A percentile compares a stretch with the other conserved stretches of the same genome.
Evolutionary conservation across 2,329 filamentous ascomycete species (phyloP).

Genomic region (Fusarium citri): DNA sequence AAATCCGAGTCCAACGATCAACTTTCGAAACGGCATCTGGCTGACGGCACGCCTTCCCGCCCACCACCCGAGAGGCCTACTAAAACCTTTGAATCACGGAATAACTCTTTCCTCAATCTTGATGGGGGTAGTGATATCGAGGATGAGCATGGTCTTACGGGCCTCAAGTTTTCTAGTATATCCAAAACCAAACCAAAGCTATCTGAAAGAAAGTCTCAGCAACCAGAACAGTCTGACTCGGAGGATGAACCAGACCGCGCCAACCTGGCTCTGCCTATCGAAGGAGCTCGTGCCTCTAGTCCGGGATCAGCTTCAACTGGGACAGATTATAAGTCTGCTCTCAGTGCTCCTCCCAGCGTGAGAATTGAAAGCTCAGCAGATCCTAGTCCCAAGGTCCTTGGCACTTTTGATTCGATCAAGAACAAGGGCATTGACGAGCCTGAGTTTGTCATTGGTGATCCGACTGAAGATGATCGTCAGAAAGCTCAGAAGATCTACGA

Average conservation of each 20-base stretch:
- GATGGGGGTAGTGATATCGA: conserved; percentile 63
- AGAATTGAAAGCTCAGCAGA: conserved; percentile 56
- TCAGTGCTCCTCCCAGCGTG: conserved; percentile 59
- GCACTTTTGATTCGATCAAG: conserved; percentile 50
- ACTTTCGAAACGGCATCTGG: conserved; percentile 42
- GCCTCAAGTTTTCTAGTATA: conserved; percentile 27
- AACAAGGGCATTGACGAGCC: conserved; percentile 67
- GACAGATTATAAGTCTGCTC: conserved; percentile 56
- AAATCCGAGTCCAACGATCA: conserved; percentile 57
- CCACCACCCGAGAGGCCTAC: conserved; percentile 49
- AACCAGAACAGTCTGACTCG: conserved; percentile 46
- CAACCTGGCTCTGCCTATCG: conserved; percentile 58
- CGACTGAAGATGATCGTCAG: conserved; percentile 76
- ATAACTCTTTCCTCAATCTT: conserved; percentile 64
- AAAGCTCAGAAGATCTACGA: conserved; percentile 87
- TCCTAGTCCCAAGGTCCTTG: conserved; percentile 52
- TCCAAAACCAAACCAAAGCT: conserved; percentile 23
- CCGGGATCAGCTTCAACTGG: conserved; percentile 53
- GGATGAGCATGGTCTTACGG: conserved; percentile 45
- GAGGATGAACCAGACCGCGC: conserved; percentile 51
- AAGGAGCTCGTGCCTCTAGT: conserved; percentile 53
- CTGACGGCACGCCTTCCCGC: conserved; percentile 53
- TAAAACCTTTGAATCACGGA: conserved; percentile 49
- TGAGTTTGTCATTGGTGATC: conserved; percentile 67
- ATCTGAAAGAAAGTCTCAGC: conserved; percentile 38